Conservation (phyloP, 2,329 filamentous ascomycete genomes). For the Atkinsonella hypoxylon region DNA sequence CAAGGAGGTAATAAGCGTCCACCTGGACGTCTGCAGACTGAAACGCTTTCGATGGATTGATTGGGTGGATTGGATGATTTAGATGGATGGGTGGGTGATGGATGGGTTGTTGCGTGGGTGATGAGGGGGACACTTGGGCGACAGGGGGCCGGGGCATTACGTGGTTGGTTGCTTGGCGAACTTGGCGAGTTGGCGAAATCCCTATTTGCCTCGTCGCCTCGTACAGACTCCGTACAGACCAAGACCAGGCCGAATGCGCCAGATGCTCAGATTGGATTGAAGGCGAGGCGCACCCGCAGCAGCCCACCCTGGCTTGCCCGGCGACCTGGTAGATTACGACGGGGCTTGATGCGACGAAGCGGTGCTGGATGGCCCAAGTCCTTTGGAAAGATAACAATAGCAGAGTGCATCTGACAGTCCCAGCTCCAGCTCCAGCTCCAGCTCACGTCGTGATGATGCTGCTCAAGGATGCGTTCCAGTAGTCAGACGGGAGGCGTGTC, state of each 20-base stretch:
- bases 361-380: too few relatives aligned
- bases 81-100: background rate
- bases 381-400: background rate
- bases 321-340: constrained; percentile 2
- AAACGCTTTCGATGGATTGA: background rate
- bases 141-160: background rate
- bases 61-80: background rate
- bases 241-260: too few relatives aligned
- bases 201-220: too few relatives aligned
- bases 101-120: background rate
- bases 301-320: background rate
- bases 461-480: too few relatives aligned
- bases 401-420: background rate
- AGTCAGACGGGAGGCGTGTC: too few relatives aligned
- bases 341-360: constrained; percentile 1
- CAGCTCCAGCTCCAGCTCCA: too few relatives aligned
- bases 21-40: background rate
- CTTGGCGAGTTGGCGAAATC: background rate
- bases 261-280: background rate
- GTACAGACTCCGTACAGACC: background rate
- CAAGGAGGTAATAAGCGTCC: constrained; percentile 1
- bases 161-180: too few relatives aligned
- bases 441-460: too few relatives aligned
- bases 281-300: background rate
- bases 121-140: background rate